phyloP scores from a whole-genome alignment of 1,284 basidiomycete genomes.

The Trametes sp. region DNA sequence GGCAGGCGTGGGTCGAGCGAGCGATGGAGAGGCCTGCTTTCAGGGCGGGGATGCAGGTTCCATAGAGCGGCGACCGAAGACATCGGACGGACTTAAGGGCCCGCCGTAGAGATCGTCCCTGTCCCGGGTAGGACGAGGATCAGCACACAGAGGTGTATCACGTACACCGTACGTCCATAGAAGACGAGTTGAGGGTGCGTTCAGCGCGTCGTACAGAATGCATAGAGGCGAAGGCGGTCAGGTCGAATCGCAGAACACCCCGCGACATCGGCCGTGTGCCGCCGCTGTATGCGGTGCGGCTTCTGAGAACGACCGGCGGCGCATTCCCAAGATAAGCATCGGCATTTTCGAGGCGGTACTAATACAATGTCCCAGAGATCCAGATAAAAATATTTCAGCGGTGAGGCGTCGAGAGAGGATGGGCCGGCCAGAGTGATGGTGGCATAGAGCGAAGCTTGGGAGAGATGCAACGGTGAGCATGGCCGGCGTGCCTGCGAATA shows the following conservation, averaged over 20 bases:
- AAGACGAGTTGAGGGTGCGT: background rate
- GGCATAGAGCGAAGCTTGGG: background rate
- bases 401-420: background rate
- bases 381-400: slow-evolving; percentile 26
- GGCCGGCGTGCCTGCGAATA: background rate
- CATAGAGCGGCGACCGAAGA: slow-evolving; percentile 17
- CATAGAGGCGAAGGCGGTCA: background rate
- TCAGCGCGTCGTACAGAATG: background rate
- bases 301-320: slow-evolving; percentile 1
- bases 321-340: slow-evolving; percentile 1
- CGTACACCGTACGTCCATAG: background rate
- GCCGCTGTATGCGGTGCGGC: background rate
- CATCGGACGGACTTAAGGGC: background rate
- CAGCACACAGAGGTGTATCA: background rate
- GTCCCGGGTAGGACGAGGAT: background rate
- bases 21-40: slow-evolving; percentile 51
- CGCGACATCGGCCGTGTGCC: background rate
- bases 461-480: background rate
- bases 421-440: background rate
- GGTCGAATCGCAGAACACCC: background rate
- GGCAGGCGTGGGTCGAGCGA: slow-evolving; percentile 57
- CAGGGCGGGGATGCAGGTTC: slow-evolving; percentile 43
- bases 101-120: background rate
- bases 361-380: slow-evolving; percentile 14
- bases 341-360: slow-evolving; percentile 1